A percentile compares a stretch with the other conserved stretches of the same genome.
Conservation (phyloP, 345 rosid genomes). For the Rhodamnia argentea region DNA sequence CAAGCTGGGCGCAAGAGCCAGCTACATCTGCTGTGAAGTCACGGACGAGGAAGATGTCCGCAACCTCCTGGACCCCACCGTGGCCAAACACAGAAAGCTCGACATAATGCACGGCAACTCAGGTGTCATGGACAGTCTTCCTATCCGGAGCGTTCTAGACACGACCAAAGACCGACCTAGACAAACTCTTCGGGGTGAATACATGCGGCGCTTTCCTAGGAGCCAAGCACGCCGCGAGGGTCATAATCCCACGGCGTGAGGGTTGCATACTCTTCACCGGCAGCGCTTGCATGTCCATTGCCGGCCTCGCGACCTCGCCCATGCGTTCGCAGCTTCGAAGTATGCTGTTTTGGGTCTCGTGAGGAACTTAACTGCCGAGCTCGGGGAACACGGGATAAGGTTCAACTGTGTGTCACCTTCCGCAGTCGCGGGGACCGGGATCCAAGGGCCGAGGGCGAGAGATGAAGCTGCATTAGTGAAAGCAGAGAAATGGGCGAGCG, state of each 20-base stretch:
- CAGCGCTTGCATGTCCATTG: slow-evolving; percentile 15
- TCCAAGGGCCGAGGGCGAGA: no score
- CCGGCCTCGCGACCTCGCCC: slow-evolving; percentile 15
- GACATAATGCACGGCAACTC: slow-evolving; percentile 36
- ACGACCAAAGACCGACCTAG: slow-evolving; percentile 11
- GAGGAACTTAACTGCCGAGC: slow-evolving; percentile 21
- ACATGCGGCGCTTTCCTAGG: slow-evolving; percentile 20
- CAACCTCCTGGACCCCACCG: slow-evolving; percentile 13
- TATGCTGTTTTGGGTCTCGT: slow-evolving; percentile 21
- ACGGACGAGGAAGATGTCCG: slow-evolving; percentile 19
- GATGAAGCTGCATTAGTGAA: background rate
- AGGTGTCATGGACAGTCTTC: slow-evolving; percentile 8
- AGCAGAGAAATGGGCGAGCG: background rate
- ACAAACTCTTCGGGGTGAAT: slow-evolving; percentile 21
- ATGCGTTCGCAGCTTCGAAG: slow-evolving; percentile 11
- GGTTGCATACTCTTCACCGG: slow-evolving; percentile 30
- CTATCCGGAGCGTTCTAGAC: slow-evolving; percentile 9
- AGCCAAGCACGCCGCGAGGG: slow-evolving; percentile 32
- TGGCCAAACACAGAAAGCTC: slow-evolving; percentile 21
- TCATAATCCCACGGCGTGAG: slow-evolving; percentile 17
- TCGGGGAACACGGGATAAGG: slow-evolving; percentile 26
- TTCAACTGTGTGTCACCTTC: slow-evolving; percentile 36
- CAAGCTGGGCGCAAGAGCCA: slow-evolving; percentile 9
- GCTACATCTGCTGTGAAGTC: slow-evolving; percentile 26
- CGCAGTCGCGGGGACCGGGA: no score